Evolutionary conservation across 495 filamentous ascomycete species (phyloP), one percentile per base, ranked within the genome.

Genomic region (Penicillium longicatenatum): DNA sequence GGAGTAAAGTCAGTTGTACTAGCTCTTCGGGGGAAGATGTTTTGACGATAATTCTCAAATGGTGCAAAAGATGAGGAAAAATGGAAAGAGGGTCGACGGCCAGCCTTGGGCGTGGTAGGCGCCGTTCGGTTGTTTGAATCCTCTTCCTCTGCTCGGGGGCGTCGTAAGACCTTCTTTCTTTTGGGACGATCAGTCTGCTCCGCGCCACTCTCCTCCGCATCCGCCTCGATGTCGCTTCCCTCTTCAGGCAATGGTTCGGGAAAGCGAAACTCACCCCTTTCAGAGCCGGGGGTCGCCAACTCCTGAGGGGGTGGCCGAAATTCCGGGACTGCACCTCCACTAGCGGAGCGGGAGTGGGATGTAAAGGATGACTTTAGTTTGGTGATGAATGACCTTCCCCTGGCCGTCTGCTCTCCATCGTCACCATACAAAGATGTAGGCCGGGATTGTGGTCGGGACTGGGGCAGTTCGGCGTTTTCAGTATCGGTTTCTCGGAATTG

Each of bases 201-300:
- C 10, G 72, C 77, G 8, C 71, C 73, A 39, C 74, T 92, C 64
- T 90, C 86, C 64, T 91, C 89, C 10, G 86, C 89, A 70, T 92
- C 89, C 5, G 89, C 89, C 73, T 92, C 89, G 57, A 85, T 87
- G 63, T 87, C 86, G 53, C 85, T 88, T 2, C 79, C 82, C 60
- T 88, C 84, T 60, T 89, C 86, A 43, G 82, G 73, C 33, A 83
- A 67, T 3, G 81, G 79, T 41, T 83, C 77, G 21, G 83, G 77
- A 60, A 75, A 79, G 35, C 76, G 82, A 51, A 72, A 78, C 48
- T 82, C 84, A 51, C 75, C 82, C 50, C 70, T 81, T 73, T 73
- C 83, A 52, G 59, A 79, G 29, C 64, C 71, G 9, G 74, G 77
- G 1, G 77, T 77, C 12, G 62, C 59, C 26, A 72, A 2, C 30